Evolutionary conservation across 2,329 filamentous ascomycete species (phyloP).

Genomic region (Harringtonia aguacate): DNA sequence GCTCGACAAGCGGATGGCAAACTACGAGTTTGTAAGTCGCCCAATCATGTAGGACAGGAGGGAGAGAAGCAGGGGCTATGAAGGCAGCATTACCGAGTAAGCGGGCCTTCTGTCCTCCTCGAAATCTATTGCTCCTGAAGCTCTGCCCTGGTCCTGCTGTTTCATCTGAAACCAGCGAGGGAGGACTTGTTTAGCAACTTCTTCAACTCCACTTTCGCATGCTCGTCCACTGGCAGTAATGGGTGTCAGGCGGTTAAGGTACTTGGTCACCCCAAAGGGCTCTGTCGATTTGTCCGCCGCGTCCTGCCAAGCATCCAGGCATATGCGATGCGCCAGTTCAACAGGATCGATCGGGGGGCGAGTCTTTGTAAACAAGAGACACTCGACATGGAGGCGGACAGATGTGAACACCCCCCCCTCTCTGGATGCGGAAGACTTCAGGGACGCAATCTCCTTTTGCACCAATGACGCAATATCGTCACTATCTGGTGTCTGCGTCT

Average conservation of each 20-base stretch:
- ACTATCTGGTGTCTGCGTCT: conserved; percentile 25
- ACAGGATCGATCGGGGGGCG: conserved; percentile 43
- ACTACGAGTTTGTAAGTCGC: conserved; percentile 36
- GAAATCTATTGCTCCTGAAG: neutral
- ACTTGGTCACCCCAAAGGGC: conserved; percentile 33
- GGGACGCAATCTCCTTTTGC: conserved; percentile 55
- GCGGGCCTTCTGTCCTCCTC: conserved; percentile 10
- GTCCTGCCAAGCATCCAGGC: conserved; percentile 38
- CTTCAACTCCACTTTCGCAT: conserved; percentile 55
- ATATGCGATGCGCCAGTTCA: conserved; percentile 42
- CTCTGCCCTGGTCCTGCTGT: conserved; percentile 8
- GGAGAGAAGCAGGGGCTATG: neutral
- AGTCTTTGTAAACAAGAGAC: conserved; percentile 52
- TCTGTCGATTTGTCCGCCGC: conserved; percentile 11
- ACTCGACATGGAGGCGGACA: conserved; percentile 47
- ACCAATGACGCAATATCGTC: conserved; percentile 68
- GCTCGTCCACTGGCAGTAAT: conserved; percentile 49
- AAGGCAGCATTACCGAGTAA: conserved; percentile 27
- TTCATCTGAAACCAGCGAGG: conserved; percentile 48
- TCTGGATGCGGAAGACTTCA: conserved; percentile 33
- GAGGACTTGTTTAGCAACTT: conserved; percentile 53
- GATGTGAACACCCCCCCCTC: conserved; percentile 31
- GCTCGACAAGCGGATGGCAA: conserved; percentile 72
- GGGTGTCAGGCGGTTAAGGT: conserved; percentile 48
- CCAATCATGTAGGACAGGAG: neutral